Evolutionary conservation across 352 stramenopile genomes (phyloP), one percentile per base, ranked within the genome.

Genomic region (Phytophthora citricola): DNA sequence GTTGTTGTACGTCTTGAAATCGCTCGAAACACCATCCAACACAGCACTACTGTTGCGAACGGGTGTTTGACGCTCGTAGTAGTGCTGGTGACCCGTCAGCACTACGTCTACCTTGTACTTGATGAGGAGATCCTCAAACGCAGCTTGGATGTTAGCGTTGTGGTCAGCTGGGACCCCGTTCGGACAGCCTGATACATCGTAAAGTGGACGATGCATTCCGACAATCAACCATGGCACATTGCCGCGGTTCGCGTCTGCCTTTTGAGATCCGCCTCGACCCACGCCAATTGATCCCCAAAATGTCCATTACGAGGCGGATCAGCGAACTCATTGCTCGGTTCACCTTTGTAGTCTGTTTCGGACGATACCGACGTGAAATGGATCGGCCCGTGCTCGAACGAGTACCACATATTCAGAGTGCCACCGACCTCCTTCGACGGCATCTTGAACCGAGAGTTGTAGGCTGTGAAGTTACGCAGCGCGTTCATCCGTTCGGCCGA

Each of bases 381-480:
- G 11, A 96, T 61, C 15, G 76, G 67, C 1, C 87, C 88, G 51
- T 96, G 69, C 39, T 96, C 81, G 56, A 95, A 97, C 15, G 84
- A 93, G 69, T 96, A 93, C 84, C 86, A 96, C 83, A 95, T 96
- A 46, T 92, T 93, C 51, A 81, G 60, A 17, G 69, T 69, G 1
- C 83, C 83, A 1, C 63, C 63, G 17, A 52, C 73, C 58, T 96
- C 88, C 4, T 46, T 43, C 3, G 87, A 93, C 20, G 89, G 89
- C 89, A 96, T 96, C 26, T 83, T 76, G 65, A 93, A 96, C 43
- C 89, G 84, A 15, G 75, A 47, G 52, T 96, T 96, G 71, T 85
- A 97, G 0, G 89, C 87, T 32, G 76, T 72, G 66, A 91, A 96
- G 54, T 93, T 95, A 47, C 79, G 66, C 20, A 96, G 56, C 27